Evolutionary conservation across 148 eudicot genomes (phyloP).

Genomic region (Rhododendron kiyosumense): DNA sequence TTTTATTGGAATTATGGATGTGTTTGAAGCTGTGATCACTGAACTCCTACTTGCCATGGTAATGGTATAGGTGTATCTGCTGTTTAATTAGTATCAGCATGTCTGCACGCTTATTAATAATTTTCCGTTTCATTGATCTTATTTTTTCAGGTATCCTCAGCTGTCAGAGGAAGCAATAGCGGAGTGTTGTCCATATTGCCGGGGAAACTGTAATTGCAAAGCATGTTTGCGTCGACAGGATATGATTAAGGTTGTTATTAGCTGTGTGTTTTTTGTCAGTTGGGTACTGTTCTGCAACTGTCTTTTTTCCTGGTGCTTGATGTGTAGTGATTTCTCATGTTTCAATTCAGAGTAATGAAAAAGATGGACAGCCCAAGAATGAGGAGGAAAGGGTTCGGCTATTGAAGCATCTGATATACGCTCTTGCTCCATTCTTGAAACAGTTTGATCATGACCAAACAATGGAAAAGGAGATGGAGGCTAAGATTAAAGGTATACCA

Average conservation of each 20-base stretch:
- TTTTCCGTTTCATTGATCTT: not conserved
- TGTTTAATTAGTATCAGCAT: not conserved
- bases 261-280: not conserved
- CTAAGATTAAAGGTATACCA: conserved; percentile 52
- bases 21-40: not conserved
- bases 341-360: conserved; percentile 5
- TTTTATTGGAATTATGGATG: not conserved
- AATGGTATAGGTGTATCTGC: not conserved
- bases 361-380: conserved; percentile 17
- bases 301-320: not conserved
- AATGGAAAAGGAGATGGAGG: conserved; percentile 51
- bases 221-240: conserved; percentile 45
- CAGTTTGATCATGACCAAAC: conserved; percentile 54
- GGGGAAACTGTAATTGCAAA: conserved; percentile 61
- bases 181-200: conserved; percentile 50
- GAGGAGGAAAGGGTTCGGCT: conserved; percentile 26
- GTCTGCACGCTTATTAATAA: not conserved
- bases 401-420: conserved; percentile 31
- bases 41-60: not conserved
- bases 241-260: conserved; percentile 18
- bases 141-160: conserved; percentile 46
- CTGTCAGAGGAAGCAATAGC: conserved; percentile 48
- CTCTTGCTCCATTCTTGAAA: conserved; percentile 42
- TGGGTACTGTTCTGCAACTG: not conserved
- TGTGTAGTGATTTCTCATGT: not conserved